Evolutionary conservation across 805 yeast species (phyloP), one percentile per base, ranked within the genome.

Genomic region (Cyberlindnera saturnus): DNA sequence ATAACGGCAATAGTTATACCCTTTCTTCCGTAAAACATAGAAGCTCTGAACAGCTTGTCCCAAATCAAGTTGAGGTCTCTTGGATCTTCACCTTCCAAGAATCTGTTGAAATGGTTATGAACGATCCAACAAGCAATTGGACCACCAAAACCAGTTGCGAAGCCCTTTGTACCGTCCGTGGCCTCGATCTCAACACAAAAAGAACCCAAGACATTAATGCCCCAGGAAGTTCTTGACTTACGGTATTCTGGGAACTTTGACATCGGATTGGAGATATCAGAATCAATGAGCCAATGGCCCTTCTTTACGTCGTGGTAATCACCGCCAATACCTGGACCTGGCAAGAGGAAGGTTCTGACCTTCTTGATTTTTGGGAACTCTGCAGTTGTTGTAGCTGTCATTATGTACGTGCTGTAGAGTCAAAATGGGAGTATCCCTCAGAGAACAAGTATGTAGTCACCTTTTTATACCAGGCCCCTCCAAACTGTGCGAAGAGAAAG

Each of bases 121-220:
- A 68, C 69, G 35, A 72, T 56, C 74, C 76, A 69, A 51, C 75
- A 70, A 5, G 74, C 74, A 23, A 70, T 66, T 41, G 71, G 71
- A n/a, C 77, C 77, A 36, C 77, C 77, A 52, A 72, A 71, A 16
- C 77, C 77, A 34, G 76, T 72, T 15, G 76, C 76, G 44, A 71
- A 70, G 33, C 77, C 77, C 40, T 59, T 69, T 14, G 74, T 65
- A 41, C 77, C 77, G 51, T 71, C 75, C 15, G 66, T 57, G 31
- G 77, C 72, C 52, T 66, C 72, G 40, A 72, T 59, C 52, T 72
- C 75, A 41, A 72, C 70, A 57, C 71, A 70, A 60, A 72, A 71
- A 10, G 76, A 71, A 14, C 76, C 77, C 38, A 72, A 55, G 14
- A 73, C 77, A 52, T 72, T 72, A 59, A 72, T 69, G 44, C 77